phyloP scores from a whole-genome alignment of 2,329 filamentous ascomycete species.

The Ceratocystis alfenasii region DNA sequence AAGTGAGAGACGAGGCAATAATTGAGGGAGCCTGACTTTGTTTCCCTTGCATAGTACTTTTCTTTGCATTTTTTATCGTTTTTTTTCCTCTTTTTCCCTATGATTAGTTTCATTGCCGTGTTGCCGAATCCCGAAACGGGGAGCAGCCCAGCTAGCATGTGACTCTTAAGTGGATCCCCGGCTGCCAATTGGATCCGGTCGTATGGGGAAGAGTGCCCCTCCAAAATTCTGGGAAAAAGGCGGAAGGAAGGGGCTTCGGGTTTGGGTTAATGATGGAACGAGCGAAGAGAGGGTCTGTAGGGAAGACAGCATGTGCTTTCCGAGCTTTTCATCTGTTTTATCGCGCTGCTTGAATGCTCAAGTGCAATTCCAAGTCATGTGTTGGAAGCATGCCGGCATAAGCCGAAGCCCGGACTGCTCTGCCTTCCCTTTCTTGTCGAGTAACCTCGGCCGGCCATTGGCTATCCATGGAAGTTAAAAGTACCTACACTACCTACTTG shows the following conservation, averaged over 20 bases:
- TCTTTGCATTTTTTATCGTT: background rate
- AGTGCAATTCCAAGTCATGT: background rate
- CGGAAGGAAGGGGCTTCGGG: background rate
- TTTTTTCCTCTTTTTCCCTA: background rate
- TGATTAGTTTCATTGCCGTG: slow-evolving; percentile 10
- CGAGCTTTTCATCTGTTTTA: background rate
- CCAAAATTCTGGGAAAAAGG: background rate
- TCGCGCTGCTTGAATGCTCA: background rate
- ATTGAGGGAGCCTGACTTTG: background rate
- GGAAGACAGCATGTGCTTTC: background rate
- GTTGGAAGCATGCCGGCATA: background rate
- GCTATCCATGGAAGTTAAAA: background rate
- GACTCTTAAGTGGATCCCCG: background rate
- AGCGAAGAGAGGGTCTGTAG: background rate
- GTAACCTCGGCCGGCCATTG: slow-evolving; percentile 21
- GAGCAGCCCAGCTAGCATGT: slow-evolving; percentile 3
- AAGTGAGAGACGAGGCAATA: background rate
- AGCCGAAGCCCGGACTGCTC: background rate
- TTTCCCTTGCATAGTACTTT: background rate
- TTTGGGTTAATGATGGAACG: background rate
- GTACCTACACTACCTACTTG: background rate
- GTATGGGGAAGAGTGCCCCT: background rate
- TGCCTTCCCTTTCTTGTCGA: background rate
- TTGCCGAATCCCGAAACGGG: slow-evolving; percentile 3
- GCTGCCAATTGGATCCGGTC: background rate